Evolutionary conservation across 2,329 filamentous ascomycete genomes (phyloP).

Genomic region (Ilyonectria mors-panacis): DNA sequence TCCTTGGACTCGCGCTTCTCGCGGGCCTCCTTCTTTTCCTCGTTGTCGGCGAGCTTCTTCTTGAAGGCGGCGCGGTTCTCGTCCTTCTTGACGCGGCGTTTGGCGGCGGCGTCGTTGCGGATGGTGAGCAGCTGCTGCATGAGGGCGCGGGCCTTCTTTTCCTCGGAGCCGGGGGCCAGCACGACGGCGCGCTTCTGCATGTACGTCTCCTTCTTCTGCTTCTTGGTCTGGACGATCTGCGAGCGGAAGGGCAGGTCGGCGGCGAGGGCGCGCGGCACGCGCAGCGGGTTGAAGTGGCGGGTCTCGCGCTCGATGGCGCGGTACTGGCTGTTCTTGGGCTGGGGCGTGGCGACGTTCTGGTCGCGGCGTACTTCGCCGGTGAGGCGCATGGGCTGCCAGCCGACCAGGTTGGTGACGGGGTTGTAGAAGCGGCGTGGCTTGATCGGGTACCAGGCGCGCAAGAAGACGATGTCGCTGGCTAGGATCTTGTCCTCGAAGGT

Average conservation of each 20-base stretch:
- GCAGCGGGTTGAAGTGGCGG: constrained; percentile 84
- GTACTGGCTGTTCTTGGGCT: constrained; percentile 89
- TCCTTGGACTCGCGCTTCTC: constrained; percentile 95
- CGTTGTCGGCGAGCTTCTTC: constrained; percentile 84
- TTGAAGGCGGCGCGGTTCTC: constrained; percentile 85
- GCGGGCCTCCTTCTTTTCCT: constrained; percentile 87
- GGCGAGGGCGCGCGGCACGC: constrained; percentile 84
- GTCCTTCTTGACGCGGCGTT: constrained; percentile 88
- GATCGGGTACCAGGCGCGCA: constrained; percentile 97
- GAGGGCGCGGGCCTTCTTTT: constrained; percentile 88
- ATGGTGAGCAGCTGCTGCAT: constrained; percentile 95
- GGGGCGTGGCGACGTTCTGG: constrained; percentile 81
- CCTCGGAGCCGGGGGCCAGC: constrained; percentile 82
- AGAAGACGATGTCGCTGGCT: constrained; percentile 95
- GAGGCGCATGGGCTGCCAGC: constrained; percentile 94
- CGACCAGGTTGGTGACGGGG: constrained; percentile 91
- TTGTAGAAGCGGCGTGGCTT: constrained; percentile 98
- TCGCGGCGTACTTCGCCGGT: constrained; percentile 92
- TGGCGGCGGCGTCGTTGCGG: constrained; percentile 90
- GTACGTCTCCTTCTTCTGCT: constrained; percentile 87
- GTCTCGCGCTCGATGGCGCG: constrained; percentile 75
- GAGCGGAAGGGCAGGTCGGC: constrained; percentile 92
- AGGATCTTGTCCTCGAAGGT: constrained; percentile 99
- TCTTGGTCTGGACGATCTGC: constrained; percentile 86
- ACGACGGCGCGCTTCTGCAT: constrained; percentile 97